phyloP scores from a whole-genome alignment of 768 basidiomycete species.

The Amanita polypyramis region DNA sequence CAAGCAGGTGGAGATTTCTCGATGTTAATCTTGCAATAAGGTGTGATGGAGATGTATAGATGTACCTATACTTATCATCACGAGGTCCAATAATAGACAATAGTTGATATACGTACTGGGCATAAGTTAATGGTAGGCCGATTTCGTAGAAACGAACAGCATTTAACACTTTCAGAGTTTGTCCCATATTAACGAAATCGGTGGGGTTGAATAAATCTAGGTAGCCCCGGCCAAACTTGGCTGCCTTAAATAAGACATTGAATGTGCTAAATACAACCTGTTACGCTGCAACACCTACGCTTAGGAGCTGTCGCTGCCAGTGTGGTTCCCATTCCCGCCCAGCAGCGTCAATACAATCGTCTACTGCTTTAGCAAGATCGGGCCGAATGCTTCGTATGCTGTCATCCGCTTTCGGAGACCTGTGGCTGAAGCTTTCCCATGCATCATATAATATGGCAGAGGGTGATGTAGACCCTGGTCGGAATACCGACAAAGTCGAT shows the following conservation, averaged over 20 bases:
- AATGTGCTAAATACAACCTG: background rate
- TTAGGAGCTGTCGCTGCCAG: conserved; percentile 83
- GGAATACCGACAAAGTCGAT: conserved; percentile 74
- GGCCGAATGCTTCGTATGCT: conserved; percentile 80
- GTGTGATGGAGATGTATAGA: conserved; percentile 67
- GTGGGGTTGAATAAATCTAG: conserved; percentile 87
- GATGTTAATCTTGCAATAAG: conserved; percentile 78
- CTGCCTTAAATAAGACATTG: conserved; percentile 46
- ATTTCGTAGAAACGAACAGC: conserved; percentile 87
- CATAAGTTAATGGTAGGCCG: conserved; percentile 86
- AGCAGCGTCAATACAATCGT: conserved; percentile 90
- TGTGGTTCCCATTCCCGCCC: conserved; percentile 84
- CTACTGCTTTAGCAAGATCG: conserved; percentile 78
- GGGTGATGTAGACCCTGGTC: conserved; percentile 86
- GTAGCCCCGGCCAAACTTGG: conserved; percentile 91
- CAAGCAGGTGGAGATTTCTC: conserved; percentile 84
- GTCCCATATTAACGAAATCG: conserved; percentile 89
- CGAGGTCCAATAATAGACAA: conserved; percentile 2
- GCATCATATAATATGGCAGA: conserved; percentile 91
- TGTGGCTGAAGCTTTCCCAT: conserved; percentile 75
- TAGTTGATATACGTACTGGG: conserved; percentile 51
- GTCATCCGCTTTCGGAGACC: conserved; percentile 89
- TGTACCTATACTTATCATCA: conserved; percentile 46
- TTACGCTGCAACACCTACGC: conserved; percentile 34
- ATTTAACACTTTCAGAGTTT: conserved; percentile 87